Evolutionary conservation across 805 yeast genomes (phyloP), one percentile per base, ranked within the genome.

Genomic region (Hanseniaspora guilliermondii): DNA sequence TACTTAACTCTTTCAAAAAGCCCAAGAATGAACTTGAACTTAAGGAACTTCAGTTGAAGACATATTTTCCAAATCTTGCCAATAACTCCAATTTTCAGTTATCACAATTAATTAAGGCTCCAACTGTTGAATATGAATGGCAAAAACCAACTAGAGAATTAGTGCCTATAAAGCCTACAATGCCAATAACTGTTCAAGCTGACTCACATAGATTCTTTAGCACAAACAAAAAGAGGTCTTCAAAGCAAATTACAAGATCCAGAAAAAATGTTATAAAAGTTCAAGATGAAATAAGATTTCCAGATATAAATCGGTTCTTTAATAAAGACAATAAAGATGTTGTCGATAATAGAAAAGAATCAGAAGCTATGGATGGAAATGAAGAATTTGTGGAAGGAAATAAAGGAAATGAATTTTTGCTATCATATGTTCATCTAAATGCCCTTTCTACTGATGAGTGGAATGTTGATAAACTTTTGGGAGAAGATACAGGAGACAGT

Each of bases 381-480:
- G 30, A 55, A 61, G 59, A 57, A 58, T 48, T 44, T 60, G 47
- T 30, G 62, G 58, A 53, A 61, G 59, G 40, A 53, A 25, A 53
- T 59, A 21, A 59, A 60, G 24, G 58, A 64, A 21, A 70, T 77
- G 49, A 9, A 25, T 22, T 19, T 16, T 9, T 3, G 2, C 12
- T 22, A n/a, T 30, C 24, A 8, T 11, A 17, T 11, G 5, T 24
- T 8, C 35, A 49, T 11, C 19, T 50, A 2, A 25, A 27, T 19
- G 69, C 83, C 2, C 68, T 85, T 22, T 82, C 89, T 0, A 75
- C 88, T 0, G 83, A 85, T 17, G 87, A 83, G 56, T 86, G 95
- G 95, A 80, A 85, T 59, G 85, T 82, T 60, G 80, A 79, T 27
- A 71, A 68, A 11, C 79, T 83, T 22, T 70, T 83, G 16, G 78